These are phyloP conservation scores for Verticillium albo-atrum DNA, from an alignment of 2,329 filamentous ascomycete species.

Conservation along the genomic window DNA sequence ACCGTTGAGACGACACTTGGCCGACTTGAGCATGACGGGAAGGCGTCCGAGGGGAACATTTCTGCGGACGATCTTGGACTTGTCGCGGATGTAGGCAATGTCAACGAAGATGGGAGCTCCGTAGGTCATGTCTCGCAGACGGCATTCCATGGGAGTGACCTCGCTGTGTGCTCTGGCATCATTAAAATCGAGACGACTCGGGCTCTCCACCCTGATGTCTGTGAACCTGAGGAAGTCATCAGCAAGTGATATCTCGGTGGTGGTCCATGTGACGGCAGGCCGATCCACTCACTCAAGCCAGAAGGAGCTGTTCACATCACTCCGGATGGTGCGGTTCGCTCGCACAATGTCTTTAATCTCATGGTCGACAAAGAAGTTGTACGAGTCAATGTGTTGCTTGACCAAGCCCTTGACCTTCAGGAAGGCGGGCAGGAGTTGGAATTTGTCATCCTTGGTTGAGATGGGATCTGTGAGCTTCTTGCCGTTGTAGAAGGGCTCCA, in stretches of 20 bases:
- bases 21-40: conserved; percentile 95
- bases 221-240: conserved; percentile 50
- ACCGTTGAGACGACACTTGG: conserved; percentile 80
- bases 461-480: conserved; percentile 64
- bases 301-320: conserved; percentile 89
- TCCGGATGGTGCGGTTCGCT: conserved; percentile 82
- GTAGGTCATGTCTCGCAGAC: conserved; percentile 96
- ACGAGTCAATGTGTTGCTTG: conserved; percentile 97
- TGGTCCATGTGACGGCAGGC: not conserved
- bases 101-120: conserved; percentile 91
- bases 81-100: conserved; percentile 82
- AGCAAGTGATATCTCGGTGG: not conserved
- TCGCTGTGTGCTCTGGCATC: conserved; percentile 65
- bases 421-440: conserved; percentile 95
- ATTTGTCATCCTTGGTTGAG: conserved; percentile 76
- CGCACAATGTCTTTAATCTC: conserved; percentile 96
- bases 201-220: conserved; percentile 81
- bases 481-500: conserved; percentile 65
- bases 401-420: conserved; percentile 95
- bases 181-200: conserved; percentile 73
- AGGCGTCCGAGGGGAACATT: conserved; percentile 82
- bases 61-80: conserved; percentile 67
- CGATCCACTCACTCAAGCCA: conserved; percentile 63
- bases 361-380: conserved; percentile 96
- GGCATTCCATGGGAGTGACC: conserved; percentile 94